Percentiles rank a stretch among this genome's conserved stretches.
These are phyloP conservation scores for Mycothermus thermophilus DNA, from an alignment of 495 filamentous ascomycete genomes.

Conservation along the genomic window DNA sequence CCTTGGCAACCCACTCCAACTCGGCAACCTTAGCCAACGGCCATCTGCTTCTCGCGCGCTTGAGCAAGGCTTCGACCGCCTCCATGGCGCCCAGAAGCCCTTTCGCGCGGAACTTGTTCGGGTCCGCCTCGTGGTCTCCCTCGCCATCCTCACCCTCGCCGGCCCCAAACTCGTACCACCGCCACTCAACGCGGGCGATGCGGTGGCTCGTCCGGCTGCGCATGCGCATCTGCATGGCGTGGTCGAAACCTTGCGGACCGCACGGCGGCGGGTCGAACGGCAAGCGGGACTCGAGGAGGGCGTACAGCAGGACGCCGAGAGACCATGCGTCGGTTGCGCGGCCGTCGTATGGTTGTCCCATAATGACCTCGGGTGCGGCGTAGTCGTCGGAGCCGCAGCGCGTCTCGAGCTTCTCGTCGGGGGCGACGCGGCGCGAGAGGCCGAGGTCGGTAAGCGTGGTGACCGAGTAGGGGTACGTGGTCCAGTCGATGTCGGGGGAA, in stretches of 20 bases:
- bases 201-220: constrained; percentile 70
- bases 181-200: constrained; percentile 91
- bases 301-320: constrained; percentile 82
- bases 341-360: constrained; percentile 91
- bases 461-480: constrained; percentile 61
- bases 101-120: constrained; percentile 37
- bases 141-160: constrained; percentile 28
- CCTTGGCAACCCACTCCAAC: constrained; percentile 62
- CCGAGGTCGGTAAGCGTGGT: constrained; percentile 86
- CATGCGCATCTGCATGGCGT: constrained; percentile 41
- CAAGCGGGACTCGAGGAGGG: constrained; percentile 78
- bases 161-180: constrained; percentile 72
- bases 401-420: constrained; percentile 69
- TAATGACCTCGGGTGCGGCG: constrained; percentile 87
- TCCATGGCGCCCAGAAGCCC: constrained; percentile 60
- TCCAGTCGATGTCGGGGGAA: constrained; percentile 41
- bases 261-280: constrained; percentile 81
- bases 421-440: constrained; percentile 67
- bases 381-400: constrained; percentile 95
- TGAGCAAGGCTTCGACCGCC: constrained; percentile 70
- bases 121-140: constrained; percentile 34
- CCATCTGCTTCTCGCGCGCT: constrained; percentile 63
- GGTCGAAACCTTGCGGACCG: constrained; percentile 56
- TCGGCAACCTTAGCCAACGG: constrained; percentile 53
- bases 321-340: constrained; percentile 91